Evolutionary conservation across 1,284 basidiomycete species (phyloP).

Genomic region (Mycosarcoma mackinlayi): DNA sequence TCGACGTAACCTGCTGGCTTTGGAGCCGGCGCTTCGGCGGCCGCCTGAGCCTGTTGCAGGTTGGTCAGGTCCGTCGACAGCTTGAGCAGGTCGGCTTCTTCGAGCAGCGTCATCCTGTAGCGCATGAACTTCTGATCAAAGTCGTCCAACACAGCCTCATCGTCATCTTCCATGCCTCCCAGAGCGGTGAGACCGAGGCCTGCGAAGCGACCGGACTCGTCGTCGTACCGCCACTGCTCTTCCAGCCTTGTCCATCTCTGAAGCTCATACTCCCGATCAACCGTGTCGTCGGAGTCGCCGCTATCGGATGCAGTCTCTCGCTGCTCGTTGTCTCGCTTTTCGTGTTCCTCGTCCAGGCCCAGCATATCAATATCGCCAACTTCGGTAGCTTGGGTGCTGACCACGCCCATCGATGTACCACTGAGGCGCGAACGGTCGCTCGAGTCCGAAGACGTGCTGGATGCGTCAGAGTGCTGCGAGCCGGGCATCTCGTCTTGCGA

Average conservation of each 20-base stretch:
- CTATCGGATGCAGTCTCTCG: constrained; percentile 14
- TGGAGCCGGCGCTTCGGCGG: constrained; percentile 53
- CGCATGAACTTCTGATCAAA: constrained; percentile 67
- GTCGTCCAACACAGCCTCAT: constrained; percentile 67
- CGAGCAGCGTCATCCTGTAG: constrained; percentile 66
- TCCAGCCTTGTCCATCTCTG: constrained; percentile 43
- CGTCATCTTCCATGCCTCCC: constrained; percentile 67
- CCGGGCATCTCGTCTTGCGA: constrained; percentile 15
- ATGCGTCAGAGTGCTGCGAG: constrained; percentile 55
- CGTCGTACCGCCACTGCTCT: constrained; percentile 67
- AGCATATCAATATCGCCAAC: constrained; percentile 54
- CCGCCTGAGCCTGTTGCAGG: constrained; percentile 64
- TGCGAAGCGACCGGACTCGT: constrained; percentile 64
- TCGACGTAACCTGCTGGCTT: constrained; percentile 51
- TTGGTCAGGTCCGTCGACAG: constrained; percentile 65
- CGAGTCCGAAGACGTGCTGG: constrained; percentile 59
- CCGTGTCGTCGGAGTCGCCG: constrained; percentile 26
- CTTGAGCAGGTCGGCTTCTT: constrained; percentile 65
- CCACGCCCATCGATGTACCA: constrained; percentile 44
- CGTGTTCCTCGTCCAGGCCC: constrained; percentile 37
- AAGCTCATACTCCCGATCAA: constrained; percentile 29
- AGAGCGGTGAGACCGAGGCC: constrained; percentile 64
- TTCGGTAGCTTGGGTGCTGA: constrained; percentile 60
- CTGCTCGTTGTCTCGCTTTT: constrained; percentile 23
- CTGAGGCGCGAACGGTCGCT: constrained; percentile 51